Evolutionary conservation across 805 yeast species (phyloP).

Genomic region (Brettanomyces custersianus): DNA sequence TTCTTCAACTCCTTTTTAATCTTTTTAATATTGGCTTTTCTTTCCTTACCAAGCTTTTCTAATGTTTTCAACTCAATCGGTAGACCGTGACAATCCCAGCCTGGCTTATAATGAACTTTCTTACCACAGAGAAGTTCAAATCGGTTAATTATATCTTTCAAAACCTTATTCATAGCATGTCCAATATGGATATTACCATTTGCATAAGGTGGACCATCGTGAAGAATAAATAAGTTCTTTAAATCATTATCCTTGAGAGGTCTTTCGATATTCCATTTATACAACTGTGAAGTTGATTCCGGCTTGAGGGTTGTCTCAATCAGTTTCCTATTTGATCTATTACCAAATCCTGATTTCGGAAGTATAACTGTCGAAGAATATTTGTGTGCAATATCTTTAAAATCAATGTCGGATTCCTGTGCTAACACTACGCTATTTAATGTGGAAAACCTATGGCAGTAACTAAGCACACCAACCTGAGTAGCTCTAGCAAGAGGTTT

Average conservation of each 20-base stretch:
- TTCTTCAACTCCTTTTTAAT: slow-evolving; percentile 19
- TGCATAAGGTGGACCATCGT: slow-evolving; percentile 99
- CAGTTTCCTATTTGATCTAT: slow-evolving; percentile 41
- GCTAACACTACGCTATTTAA: too few species aligned
- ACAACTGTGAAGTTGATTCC: slow-evolving; percentile 49
- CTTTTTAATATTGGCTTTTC: slow-evolving; percentile 21
- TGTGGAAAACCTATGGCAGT: too few species aligned
- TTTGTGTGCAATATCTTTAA: slow-evolving; percentile 10
- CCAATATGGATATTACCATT: slow-evolving; percentile 90
- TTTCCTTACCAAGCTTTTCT: slow-evolving; percentile 29
- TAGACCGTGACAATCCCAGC: slow-evolving; percentile 99
- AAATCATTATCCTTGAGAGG: slow-evolving; percentile 15
- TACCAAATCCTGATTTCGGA: slow-evolving; percentile 64
- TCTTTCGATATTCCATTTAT: slow-evolving; percentile 47
- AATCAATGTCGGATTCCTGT: too few species aligned
- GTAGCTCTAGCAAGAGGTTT: too few species aligned
- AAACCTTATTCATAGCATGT: slow-evolving; percentile 82
- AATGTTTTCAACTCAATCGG: slow-evolving; percentile 91
- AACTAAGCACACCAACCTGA: too few species aligned
- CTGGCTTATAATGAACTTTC: slow-evolving; percentile 69
- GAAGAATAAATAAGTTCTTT: slow-evolving; percentile 53
- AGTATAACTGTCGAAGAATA: slow-evolving; percentile 27
- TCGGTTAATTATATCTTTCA: slow-evolving; percentile 80
- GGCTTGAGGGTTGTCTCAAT: slow-evolving; percentile 37
- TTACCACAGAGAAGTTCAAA: slow-evolving; percentile 52